Base-by-base conservation (phyloP, 2,329 filamentous ascomycete genomes). In the Periglandula ipomoeae region DNA sequence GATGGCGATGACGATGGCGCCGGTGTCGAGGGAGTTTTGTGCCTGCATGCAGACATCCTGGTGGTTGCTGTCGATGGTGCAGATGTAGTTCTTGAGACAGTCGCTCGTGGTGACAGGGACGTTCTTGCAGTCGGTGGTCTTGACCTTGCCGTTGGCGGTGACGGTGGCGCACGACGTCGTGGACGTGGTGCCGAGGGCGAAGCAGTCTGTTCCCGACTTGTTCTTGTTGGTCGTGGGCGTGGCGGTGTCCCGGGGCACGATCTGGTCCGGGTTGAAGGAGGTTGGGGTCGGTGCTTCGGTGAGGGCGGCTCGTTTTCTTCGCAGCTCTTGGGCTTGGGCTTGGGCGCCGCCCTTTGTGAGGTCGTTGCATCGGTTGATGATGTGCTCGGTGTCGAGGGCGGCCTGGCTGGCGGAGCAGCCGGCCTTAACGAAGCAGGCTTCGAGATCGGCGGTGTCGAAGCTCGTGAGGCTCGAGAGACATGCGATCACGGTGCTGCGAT, bases 1-100 rank as follows among this genome's bases (percentile, higher is more conserved):
- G 53, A 75, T 63, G 57, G 69, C 63, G 53, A 79, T 67, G 59
- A 76, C 64, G 56, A 75, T 65, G 52, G 71, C 75, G 37, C 65
- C 65, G 2, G 67, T 57, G 55, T 67, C 68, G 47, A 78, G 63
- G 19, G 9, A 38, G 57, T 71, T 61, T 6, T 67, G 52, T 40
- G 61, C 60, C 53, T 59, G 53, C 53, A 66, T 65, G 68, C 74
- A 78, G n/a, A 68, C 61, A 43, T 64, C 59, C 30, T 60, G 55
- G 56, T 68, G 63, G 46, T 56, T 45, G 43, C 46, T 44, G 63
- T 72, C 66, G 45, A 61, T 57, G 52, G 58, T 60, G 70, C 76
- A 80, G 55, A 71, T 62, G 49, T 70, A 64, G 32, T 67, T 69
- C 4, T 62, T 56, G 8, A 61, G 62, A 65, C 76, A 79, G 17